Evolutionary conservation across 305 asterid genomes (phyloP), one percentile per base, ranked within the genome.

Genomic region (Fraxinus sp.): DNA sequence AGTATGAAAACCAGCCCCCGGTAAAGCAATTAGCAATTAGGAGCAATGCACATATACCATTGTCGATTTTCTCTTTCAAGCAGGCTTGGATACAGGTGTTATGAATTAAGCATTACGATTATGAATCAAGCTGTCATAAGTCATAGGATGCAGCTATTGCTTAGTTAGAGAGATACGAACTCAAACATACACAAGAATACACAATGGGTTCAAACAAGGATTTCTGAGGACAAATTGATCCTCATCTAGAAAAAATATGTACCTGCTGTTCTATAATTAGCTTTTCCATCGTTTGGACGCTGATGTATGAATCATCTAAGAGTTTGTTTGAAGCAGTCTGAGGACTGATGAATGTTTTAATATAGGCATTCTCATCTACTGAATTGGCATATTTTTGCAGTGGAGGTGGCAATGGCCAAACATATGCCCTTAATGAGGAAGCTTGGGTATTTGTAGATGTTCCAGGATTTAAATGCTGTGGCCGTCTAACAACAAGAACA

Each of bases 211-310:
- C 78, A 26, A 77, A 77, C 75, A 59, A 83, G 26, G 39, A 72
- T 72, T 24, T 32, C 59, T 59, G 35, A 6, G 43, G 77, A 59
- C 37, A 80, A 80, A 79, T 55, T 72, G 2, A 75, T 6, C 30
- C 37, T 20, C n/a, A 46, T 39, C 77, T 14, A 75, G 22, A 26
- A 74, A 46, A 88, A 30, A 80, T 76, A 84, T 7, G 73, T 28
- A 96, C 98, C 97, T 92, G 95, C 55, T 91, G 89, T 86, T 93
- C 97, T 89, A 84, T 83, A 83, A 93, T 91, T 82, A 91, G 98
- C 59, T 90, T 92, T 82, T 89, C 94, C 94, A 93, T 91, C 36
- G 93, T 79, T 77, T 86, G 95, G 77, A 84, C 76, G 79, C 91
- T 89, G 80, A 87, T 70, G 73, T 91, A 91, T 33, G 89, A 82